Conservation (phyloP, 2,329 filamentous ascomycete genomes). For the Herpotrichia juniperi region DNA sequence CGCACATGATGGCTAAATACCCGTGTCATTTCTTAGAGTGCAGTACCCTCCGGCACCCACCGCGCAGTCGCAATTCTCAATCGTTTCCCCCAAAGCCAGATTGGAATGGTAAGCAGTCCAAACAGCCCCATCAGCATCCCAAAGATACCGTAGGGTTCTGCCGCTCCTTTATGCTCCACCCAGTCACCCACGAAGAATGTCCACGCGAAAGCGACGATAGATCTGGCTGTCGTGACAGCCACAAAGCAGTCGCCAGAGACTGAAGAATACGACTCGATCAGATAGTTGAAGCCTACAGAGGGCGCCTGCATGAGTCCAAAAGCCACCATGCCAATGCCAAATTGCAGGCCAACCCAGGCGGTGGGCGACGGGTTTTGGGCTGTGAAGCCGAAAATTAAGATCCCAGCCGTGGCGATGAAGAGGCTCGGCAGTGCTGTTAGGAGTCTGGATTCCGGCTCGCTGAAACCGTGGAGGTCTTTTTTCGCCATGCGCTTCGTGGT, state of each 20-base stretch:
- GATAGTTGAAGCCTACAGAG: slow-evolving; percentile 52
- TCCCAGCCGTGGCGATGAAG: slow-evolving; percentile 44
- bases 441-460: slow-evolving; percentile 49
- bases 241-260: slow-evolving; percentile 61
- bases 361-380: slow-evolving; percentile 43
- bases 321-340: slow-evolving; percentile 48
- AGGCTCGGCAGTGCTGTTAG: slow-evolving; percentile 47
- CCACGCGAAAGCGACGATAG: slow-evolving; percentile 60
- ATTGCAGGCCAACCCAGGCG: slow-evolving; percentile 48
- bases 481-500: slow-evolving; percentile 44
- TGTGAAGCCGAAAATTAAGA: slow-evolving; percentile 48
- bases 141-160: slow-evolving; percentile 60
- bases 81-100: slow-evolving; percentile 49
- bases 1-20: too few species aligned
- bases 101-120: slow-evolving; percentile 43
- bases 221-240: slow-evolving; percentile 56
- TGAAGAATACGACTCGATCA: slow-evolving; percentile 58
- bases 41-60: slow-evolving; percentile 29
- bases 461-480: slow-evolving; percentile 42
- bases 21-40: slow-evolving; percentile 9
- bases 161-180: slow-evolving; percentile 51
- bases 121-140: slow-evolving; percentile 60
- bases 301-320: slow-evolving; percentile 51
- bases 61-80: slow-evolving; percentile 49
- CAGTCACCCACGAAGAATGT: slow-evolving; percentile 60